A percentile compares a stretch with the other conserved stretches of the same genome.
phyloP scores from a whole-genome alignment of 2,329 filamentous ascomycete species.

The Hortaea werneckii region DNA sequence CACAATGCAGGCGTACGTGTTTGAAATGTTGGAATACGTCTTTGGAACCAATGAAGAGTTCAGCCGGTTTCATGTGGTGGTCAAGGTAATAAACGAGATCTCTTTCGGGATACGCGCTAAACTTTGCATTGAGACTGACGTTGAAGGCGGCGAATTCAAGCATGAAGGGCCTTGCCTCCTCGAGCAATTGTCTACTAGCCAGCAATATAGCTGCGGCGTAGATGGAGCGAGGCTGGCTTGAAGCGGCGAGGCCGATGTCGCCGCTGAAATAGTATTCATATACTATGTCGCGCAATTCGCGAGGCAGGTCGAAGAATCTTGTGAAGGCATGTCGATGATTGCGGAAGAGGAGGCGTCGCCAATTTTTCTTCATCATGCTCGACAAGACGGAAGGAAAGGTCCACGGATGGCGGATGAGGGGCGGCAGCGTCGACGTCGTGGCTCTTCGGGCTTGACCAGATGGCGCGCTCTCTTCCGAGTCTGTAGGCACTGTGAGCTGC shows the following conservation, averaged over 20 bases:
- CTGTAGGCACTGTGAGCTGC: too few species aligned
- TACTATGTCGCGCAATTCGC: neutral
- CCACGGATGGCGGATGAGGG: too few species aligned
- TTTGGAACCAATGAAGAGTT: neutral
- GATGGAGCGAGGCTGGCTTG: neutral
- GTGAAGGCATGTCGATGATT: neutral
- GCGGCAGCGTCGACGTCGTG: too few species aligned
- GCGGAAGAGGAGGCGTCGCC: too few species aligned
- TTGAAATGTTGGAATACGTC: neutral
- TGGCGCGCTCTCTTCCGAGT: too few species aligned
- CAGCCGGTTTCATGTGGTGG: neutral
- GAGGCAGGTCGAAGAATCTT: constrained; percentile 1
- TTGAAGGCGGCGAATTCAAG: neutral
- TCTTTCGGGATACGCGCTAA: neutral
- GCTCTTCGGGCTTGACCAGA: too few species aligned
- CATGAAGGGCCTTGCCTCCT: neutral
- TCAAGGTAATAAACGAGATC: neutral
- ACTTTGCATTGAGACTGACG: neutral
- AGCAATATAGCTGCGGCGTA: neutral
- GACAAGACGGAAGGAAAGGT: too few species aligned
- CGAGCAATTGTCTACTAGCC: neutral
- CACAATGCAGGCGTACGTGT: neutral
- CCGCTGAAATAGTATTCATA: neutral
- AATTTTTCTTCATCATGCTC: too few species aligned
- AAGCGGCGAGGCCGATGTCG: neutral